Evolutionary conservation across 2,329 filamentous ascomycete genomes (phyloP), one percentile per base, ranked within the genome.

Genomic region (Epichloe amarillans): DNA sequence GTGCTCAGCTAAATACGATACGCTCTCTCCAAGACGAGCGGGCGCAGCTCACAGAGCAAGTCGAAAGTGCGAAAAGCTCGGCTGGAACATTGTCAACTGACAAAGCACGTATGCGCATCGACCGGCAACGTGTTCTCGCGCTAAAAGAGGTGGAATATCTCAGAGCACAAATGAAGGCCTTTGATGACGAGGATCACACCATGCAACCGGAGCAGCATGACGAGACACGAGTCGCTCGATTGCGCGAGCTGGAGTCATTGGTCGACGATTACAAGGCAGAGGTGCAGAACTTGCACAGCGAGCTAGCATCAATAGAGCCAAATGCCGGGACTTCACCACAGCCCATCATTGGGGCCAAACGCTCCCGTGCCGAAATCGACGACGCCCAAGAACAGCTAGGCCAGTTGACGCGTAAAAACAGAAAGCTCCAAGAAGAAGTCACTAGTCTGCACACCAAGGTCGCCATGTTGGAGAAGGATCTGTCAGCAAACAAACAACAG

Each of bases 121-220:
- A 98, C 60, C 78, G 93, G 52, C 91, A 97, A 63, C 86, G 88
- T 52, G 80, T 77, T 1, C 76, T 98, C 7, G 88, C 90, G 0
- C 76, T 88, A 23, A 96, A 96, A 62, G 94, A 98, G 64, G 88
- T 93, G 0, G 90, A 96, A 58, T 95, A 95, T 63, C 76, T 98
- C 6, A 86, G 93, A 21, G 91, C 88, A 0, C 93, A 98, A 66
- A 76, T 97, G 50, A 90, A 90, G 68, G 84, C 86, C 0, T 85
- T 94, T 53, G 88, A 97, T 60, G 79, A 81, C 0, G 93, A 98
- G 66, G 90, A 97, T 60, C 80, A 82, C 49, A 90, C 90, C 0
- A 86, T 96, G 69, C 82, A 91, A 50, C 81, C 87, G 0, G 86
- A 88, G 36, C 82, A 79, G 42, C 84, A 86, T 50, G 88, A 98